Evolutionary conservation across 306 rosid species (phyloP).

Genomic region (Lupinus albus): DNA sequence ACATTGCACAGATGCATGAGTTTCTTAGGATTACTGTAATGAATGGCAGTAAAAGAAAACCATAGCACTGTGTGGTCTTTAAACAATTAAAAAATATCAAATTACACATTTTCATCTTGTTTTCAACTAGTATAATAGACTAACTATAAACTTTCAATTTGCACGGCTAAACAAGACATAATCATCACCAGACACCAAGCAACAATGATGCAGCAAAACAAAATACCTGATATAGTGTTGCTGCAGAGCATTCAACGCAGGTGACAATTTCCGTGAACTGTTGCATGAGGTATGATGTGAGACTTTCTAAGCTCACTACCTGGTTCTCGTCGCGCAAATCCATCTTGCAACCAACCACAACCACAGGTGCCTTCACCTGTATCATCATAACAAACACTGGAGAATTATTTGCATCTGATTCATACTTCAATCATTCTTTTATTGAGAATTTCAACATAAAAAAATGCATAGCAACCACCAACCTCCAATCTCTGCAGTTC

Average conservation of each 20-base stretch:
- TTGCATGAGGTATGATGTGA: slow-evolving; percentile 38
- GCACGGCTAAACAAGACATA: slow-evolving; percentile 22
- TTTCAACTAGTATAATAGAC: neutral
- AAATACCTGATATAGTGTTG: slow-evolving; percentile 45
- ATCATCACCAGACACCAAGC: neutral
- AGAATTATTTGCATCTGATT: neutral
- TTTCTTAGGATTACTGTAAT: slow-evolving; percentile 18
- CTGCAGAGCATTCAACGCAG: slow-evolving; percentile 55
- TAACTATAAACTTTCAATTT: slow-evolving; percentile 6
- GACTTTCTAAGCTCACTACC: slow-evolving; percentile 46
- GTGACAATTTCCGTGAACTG: slow-evolving; percentile 42
- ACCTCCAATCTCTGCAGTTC: slow-evolving; percentile 64
- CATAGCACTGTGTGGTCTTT: slow-evolving; percentile 2
- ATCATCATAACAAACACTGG: slow-evolving; percentile 1
- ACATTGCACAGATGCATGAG: neutral
- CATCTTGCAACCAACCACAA: slow-evolving; percentile 47
- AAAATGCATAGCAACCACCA: slow-evolving; percentile 15
- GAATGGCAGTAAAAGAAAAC: slow-evolving; percentile 2
- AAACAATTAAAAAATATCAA: neutral
- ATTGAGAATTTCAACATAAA: slow-evolving; percentile 10
- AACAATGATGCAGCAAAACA: slow-evolving; percentile 27
- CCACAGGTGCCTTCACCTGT: slow-evolving; percentile 52
- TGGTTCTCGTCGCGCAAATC: slow-evolving; percentile 38
- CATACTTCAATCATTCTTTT: neutral
- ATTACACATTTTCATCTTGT: slow-evolving; percentile 11